Evolutionary conservation across 2,329 filamentous ascomycete species (phyloP), one percentile per base, ranked within the genome.

Genomic region (Pseudogymnoascus sp.): DNA sequence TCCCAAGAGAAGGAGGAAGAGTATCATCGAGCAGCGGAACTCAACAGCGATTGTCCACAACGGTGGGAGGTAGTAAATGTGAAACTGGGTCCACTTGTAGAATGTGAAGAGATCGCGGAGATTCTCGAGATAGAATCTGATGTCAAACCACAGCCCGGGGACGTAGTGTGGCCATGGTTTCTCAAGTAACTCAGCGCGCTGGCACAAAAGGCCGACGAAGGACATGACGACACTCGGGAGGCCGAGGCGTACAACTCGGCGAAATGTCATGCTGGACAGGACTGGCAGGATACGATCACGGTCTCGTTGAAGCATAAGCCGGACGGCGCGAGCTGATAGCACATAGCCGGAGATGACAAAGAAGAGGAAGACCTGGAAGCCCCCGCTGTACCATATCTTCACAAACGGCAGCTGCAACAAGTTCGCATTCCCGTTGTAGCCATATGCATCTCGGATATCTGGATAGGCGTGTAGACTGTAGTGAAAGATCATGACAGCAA

Each of bases 271-370:
- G 3, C 77, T 80, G 0, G 76, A 73, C 3, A 81, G 70, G 2
- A 75, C 73, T 3, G 70, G 68, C 60, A 73, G 72, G 59, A 75
- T 73, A 7, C 71, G 69, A 14, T 72, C 70, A 59, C 71, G 69
- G 61, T 77, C 70, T 38, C 74, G 71, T 8, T 71, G 66, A 60
- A 75, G 76, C 6, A 78, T 73, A 33, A 73, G 70, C 59, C 73
- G 72, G 25, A 80, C 67, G 2, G 78, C 75, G 64, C 77, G 77
- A 64, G 75, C 73, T 6, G 77, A 74, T 20, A 81, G 72, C 2
- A 75, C 78, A 63, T 77, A 79, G 37, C 79, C 78, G 1, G 78
- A 80, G 36, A 81, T 77, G 64, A 80, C 74, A 68, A 80, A 80
- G 68, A 81, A 80, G 53, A 81, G 74, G 66, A 78, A 75, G 2